Evolutionary conservation across 2,329 filamentous ascomycete genomes (phyloP).

Genomic region (Cordyceps javanica): DNA sequence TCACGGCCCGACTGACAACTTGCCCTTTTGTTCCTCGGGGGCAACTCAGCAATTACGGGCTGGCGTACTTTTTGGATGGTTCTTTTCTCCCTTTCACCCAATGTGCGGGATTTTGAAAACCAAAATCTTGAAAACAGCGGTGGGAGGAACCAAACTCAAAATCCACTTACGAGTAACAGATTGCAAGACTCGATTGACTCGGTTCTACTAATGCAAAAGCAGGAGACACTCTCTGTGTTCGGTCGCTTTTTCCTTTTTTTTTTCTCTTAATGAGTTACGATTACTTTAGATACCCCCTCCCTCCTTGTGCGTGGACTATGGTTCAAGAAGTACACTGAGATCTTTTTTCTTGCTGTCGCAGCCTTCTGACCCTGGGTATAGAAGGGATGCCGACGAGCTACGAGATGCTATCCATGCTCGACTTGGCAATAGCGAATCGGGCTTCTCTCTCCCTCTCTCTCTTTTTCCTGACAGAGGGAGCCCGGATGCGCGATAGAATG

Average conservation of each 20-base stretch:
- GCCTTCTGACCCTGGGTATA: too few relatives aligned
- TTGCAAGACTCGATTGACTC: not conserved
- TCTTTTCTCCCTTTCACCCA: too few relatives aligned
- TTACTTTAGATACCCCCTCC: not conserved
- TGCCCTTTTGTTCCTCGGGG: not conserved
- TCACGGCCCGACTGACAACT: not conserved
- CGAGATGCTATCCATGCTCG: not conserved
- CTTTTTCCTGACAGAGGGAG: not conserved
- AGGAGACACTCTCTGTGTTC: too few relatives aligned
- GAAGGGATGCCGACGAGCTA: not conserved
- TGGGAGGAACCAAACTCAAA: too few relatives aligned
- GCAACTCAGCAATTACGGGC: too few relatives aligned
- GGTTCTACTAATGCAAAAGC: not conserved
- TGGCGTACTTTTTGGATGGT: too few relatives aligned
- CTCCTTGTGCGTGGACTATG: not conserved
- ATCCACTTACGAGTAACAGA: too few relatives aligned
- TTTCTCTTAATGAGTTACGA: not conserved
- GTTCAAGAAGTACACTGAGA: not conserved
- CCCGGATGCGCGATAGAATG: constrained; percentile 3
- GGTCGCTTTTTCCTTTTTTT: too few relatives aligned
- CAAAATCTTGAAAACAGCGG: too few relatives aligned
- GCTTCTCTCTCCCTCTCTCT: not conserved
- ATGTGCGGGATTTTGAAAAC: too few relatives aligned
- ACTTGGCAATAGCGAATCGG: not conserved
- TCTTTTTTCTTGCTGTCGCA: not conserved